Conservation (phyloP, 495 filamentous ascomycete species). For the Podospora pseudopauciseta region DNA sequence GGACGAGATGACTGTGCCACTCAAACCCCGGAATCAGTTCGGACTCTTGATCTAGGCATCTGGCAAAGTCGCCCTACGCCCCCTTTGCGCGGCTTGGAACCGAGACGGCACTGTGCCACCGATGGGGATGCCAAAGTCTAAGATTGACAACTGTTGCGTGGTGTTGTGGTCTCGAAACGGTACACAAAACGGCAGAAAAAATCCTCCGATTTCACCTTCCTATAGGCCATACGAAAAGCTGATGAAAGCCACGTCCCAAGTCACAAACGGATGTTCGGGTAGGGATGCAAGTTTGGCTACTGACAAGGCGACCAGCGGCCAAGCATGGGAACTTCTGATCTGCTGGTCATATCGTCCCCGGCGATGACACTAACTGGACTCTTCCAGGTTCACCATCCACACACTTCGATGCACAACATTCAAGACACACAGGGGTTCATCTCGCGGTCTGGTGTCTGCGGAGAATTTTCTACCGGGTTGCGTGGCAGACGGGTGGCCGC, state of each 20-base stretch:
- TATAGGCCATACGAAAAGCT: background rate
- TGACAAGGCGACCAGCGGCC: background rate
- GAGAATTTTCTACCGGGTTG: background rate
- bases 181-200: background rate
- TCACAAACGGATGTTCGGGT: background rate
- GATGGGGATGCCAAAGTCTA: background rate
- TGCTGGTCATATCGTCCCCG: background rate
- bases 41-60: conserved; percentile 2
- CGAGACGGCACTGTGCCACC: background rate
- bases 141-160: background rate
- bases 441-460: background rate
- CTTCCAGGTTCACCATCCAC: background rate
- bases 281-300: background rate
- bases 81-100: background rate
- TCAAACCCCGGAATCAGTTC: background rate
- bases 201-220: background rate
- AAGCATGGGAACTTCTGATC: background rate
- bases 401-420: background rate
- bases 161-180: background rate
- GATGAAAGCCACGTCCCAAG: background rate
- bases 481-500: background rate
- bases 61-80: background rate
- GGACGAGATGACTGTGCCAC: background rate
- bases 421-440: background rate
- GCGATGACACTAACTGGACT: background rate